Conservation (phyloP, 2,329 filamentous ascomycete species). For the Talaromyces albobiverticillius region DNA sequence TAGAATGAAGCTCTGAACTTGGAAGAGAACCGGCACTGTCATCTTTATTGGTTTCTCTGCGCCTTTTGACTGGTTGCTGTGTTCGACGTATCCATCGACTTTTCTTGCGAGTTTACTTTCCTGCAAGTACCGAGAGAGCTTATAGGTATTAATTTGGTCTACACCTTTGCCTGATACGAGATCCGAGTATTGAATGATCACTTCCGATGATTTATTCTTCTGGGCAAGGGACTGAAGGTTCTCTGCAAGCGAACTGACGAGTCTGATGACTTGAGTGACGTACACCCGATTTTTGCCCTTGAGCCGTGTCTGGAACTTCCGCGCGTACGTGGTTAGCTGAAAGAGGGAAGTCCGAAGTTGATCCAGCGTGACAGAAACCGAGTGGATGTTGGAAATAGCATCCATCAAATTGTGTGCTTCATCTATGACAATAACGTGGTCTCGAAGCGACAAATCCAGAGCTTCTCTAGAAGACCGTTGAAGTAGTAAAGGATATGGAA, state of each 20-base stretch:
- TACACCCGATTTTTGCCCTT: constrained; percentile 91
- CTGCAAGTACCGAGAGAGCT: constrained; percentile 81
- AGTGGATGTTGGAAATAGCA: constrained; percentile 82
- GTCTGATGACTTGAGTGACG: constrained; percentile 78
- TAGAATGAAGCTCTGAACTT: constrained; percentile 67
- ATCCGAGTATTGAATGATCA: constrained; percentile 66
- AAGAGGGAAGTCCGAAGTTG: constrained; percentile 71
- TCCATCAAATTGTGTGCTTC: constrained; percentile 99
- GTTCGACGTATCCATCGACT: constrained; percentile 79
- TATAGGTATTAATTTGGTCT: constrained; percentile 93
- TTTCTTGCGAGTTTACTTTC: constrained; percentile 92
- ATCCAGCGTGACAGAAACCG: constrained; percentile 68
- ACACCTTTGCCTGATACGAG: constrained; percentile 80
- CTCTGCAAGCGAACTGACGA: constrained; percentile 73
- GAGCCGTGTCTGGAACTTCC: constrained; percentile 80
- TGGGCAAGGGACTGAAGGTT: constrained; percentile 59
- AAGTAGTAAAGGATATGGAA: constrained; percentile 87
- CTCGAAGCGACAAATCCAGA: constrained; percentile 78
- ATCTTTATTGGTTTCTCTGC: constrained; percentile 18
- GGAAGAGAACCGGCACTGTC: constrained; percentile 56
- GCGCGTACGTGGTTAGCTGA: constrained; percentile 78
- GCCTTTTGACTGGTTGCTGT: constrained; percentile 52
- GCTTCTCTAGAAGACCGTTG: constrained; percentile 86
- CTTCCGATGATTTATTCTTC: constrained; percentile 52
- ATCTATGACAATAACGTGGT: constrained; percentile 90